Evolutionary conservation across 2,329 filamentous ascomycete species (phyloP).

Genomic region (Elsinoe necatrix): DNA sequence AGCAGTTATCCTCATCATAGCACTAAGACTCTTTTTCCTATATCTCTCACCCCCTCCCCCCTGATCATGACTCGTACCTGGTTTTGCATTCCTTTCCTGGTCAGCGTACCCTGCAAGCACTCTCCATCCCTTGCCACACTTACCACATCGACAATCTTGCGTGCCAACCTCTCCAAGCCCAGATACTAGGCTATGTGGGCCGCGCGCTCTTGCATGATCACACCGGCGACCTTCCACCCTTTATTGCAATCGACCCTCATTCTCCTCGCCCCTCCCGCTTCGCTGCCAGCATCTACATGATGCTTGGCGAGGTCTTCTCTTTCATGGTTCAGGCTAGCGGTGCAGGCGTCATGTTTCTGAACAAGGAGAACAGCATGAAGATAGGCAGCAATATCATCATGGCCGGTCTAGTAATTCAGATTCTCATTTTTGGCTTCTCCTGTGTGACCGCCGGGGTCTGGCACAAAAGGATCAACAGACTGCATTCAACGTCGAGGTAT

Average conservation of each 20-base stretch:
- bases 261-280: conserved; percentile 42
- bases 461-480: conserved; percentile 22
- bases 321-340: conserved; percentile 40
- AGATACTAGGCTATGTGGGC: conserved; percentile 46
- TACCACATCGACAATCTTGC: neutral
- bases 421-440: conserved; percentile 45
- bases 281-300: conserved; percentile 45
- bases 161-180: conserved; percentile 25
- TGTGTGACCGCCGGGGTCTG: conserved; percentile 28
- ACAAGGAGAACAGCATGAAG: conserved; percentile 19
- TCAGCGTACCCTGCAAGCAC: conserved; percentile 44
- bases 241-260: conserved; percentile 40
- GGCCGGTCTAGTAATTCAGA: conserved; percentile 42
- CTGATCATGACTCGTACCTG: conserved; percentile 36
- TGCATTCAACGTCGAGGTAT: conserved; percentile 19
- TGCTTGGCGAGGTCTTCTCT: conserved; percentile 39
- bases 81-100: conserved; percentile 45
- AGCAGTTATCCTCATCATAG: conserved; percentile 26
- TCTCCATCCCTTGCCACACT: neutral
- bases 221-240: conserved; percentile 29
- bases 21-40: conserved; percentile 25
- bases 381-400: conserved; percentile 40
- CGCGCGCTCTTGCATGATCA: conserved; percentile 35
- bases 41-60: conserved; percentile 34
- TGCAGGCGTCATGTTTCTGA: conserved; percentile 37